Conservation (phyloP, 257 asterid species). For the Oldenlandia corymbosa region DNA sequence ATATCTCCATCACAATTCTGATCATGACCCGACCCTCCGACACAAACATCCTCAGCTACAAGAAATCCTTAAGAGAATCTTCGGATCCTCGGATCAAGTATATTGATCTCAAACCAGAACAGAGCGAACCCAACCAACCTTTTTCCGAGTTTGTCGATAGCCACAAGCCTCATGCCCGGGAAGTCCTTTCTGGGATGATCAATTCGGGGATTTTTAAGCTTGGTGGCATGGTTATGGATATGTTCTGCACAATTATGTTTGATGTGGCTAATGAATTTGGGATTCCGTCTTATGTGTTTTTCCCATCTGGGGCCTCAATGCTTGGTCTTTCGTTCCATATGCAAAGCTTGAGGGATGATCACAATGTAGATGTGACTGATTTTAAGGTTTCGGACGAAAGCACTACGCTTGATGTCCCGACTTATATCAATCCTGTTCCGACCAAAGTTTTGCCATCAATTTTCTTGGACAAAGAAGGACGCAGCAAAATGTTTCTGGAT, state of each 20-base stretch:
- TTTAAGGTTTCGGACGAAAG: background rate
- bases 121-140: background rate
- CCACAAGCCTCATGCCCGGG: background rate
- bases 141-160: background rate
- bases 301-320: background rate
- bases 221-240: conserved; percentile 1
- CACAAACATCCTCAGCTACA: conserved; percentile 9
- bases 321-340: conserved; percentile 2
- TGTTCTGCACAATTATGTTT: conserved; percentile 3
- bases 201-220: background rate
- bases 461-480: conserved; percentile 5
- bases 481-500: conserved; percentile 3
- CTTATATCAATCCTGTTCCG: conserved; percentile 8
- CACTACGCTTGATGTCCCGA: background rate
- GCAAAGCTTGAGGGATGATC: background rate
- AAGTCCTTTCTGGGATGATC: background rate
- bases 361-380: background rate
- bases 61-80: conserved; percentile 6
- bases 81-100: background rate
- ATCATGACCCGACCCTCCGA: conserved; percentile 2
- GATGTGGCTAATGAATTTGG: conserved; percentile 8
- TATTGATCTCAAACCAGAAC: background rate
- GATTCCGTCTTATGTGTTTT: conserved; percentile 1
- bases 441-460: conserved; percentile 5
- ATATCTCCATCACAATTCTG: background rate